phyloP scores from a whole-genome alignment of 805 yeast species.

The Pichia sporocuriosa region DNA sequence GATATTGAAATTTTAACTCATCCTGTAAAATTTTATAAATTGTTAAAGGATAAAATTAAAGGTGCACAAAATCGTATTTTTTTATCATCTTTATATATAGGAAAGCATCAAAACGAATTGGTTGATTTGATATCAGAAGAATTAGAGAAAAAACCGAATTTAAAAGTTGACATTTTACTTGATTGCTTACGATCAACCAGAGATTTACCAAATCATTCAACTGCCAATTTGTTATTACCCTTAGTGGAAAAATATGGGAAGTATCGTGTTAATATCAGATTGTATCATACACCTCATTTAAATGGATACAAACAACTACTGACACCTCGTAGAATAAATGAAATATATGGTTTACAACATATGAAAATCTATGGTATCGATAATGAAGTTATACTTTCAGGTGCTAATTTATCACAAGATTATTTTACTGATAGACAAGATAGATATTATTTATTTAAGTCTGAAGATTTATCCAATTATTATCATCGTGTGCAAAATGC shows the following conservation, averaged over 20 bases:
- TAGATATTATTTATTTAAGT: slow-evolving; percentile 71
- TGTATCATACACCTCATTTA: slow-evolving; percentile 87
- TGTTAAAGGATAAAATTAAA: slow-evolving; percentile 55
- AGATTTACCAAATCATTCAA: slow-evolving; percentile 73
- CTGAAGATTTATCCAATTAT: slow-evolving; percentile 55
- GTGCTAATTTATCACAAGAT: slow-evolving; percentile 88
- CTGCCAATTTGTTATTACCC: slow-evolving; percentile 68
- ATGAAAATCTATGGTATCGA: slow-evolving; percentile 97
- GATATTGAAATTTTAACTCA: slow-evolving; percentile 55
- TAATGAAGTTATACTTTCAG: slow-evolving; percentile 77
- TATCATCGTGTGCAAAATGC: slow-evolving; percentile 66
- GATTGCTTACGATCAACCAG: slow-evolving; percentile 92
- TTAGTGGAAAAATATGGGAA: slow-evolving; percentile 59
- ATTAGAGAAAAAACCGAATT: slow-evolving; percentile 46
- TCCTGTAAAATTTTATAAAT: slow-evolving; percentile 68
- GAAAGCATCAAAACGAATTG: slow-evolving; percentile 74
- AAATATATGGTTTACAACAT: slow-evolving; percentile 90
- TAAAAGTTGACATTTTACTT: slow-evolving; percentile 66
- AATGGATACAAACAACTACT: slow-evolving; percentile 56
- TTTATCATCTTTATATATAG: slow-evolving; percentile 80
- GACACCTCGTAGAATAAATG: slow-evolving; percentile 81
- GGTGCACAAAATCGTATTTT: slow-evolving; percentile 63
- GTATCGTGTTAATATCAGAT: slow-evolving; percentile 65
- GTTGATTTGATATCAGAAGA: slow-evolving; percentile 57
- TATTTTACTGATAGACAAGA: slow-evolving; percentile 95